Evolutionary conservation across 441 rosid species (phyloP), one percentile per base, ranked within the genome.

Genomic region (Theobroma grandiflorum): DNA sequence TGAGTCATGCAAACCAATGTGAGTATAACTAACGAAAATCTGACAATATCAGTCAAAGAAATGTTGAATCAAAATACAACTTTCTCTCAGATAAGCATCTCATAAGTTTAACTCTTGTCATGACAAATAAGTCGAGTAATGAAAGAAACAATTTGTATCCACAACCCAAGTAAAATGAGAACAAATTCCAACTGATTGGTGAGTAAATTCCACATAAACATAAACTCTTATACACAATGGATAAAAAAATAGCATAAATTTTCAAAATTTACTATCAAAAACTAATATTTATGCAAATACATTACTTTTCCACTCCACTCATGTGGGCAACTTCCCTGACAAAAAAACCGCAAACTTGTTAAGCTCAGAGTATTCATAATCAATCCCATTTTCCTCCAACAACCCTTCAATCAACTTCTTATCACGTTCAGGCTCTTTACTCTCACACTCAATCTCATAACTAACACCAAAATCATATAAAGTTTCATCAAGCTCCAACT

Each of bases 361-460:
- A 18, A 61, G 8, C 0, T 76, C 42, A 5, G 86, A 84, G 69
- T 78, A 72, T n/a, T 64, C 18, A 65, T 55, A 84, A 57, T 63
- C 75, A 43, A 84, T 84, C 37, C 76, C 84, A 78, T 84, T 84
- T 66, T 81, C 67, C 43, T 40, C 20, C 71, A 84, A 71, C 11
- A 84, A 52, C 10, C 49, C 78, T 55, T 78, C 76, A 64, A 84
- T 81, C 84, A 79, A 66, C 40, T 42, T 65, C 79, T 15, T 72
- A n/a, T 81, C 84, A 10, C 77, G 79, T 64, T 88, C 87, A 2
- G 91, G 91, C 64, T 86, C 89, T 47, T 3, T 59, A 0, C 81
- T 86, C 85, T 88, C 91, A 57, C 91, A 88, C 78, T 88, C 91
- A 68, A 88, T 80, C 89, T 88, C 91, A 53, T 86, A 88, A 76